A percentile compares a stretch with the other conserved stretches of the same genome.
These are phyloP conservation scores for Nemania abortiva DNA, from an alignment of 2,329 filamentous ascomycete genomes.

Conservation along the genomic window DNA sequence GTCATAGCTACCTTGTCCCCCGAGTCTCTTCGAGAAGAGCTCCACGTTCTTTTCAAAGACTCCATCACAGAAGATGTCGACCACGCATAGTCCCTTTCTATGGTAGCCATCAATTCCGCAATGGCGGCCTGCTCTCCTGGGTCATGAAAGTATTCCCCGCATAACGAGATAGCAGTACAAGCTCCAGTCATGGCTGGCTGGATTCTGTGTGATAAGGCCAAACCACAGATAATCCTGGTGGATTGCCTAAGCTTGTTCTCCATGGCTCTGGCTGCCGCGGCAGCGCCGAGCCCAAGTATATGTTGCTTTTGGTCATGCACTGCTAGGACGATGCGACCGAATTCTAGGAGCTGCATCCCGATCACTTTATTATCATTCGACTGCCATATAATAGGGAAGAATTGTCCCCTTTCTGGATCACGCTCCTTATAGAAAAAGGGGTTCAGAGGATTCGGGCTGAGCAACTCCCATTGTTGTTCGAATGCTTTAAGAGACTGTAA, in stretches of 20 bases:
- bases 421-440: constrained; percentile 12
- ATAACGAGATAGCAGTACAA: constrained; percentile 10
- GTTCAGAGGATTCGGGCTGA: not conserved
- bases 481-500: constrained; percentile 5
- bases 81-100: constrained; percentile 16
- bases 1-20: no score
- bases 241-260: constrained; percentile 1
- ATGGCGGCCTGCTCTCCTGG: constrained; percentile 9
- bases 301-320: not conserved
- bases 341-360: constrained; percentile 13
- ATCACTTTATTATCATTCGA: not conserved
- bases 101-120: constrained; percentile 1
- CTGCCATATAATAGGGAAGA: constrained; percentile 13
- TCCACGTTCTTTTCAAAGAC: not conserved
- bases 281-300: constrained; percentile 6
- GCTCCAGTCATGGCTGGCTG: constrained; percentile 11
- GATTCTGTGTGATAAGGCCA: constrained; percentile 15
- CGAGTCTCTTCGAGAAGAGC: not conserved
- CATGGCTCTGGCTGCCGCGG: constrained; percentile 2
- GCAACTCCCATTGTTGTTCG: constrained; percentile 4
- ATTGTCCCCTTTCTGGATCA: constrained; percentile 7
- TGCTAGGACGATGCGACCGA: constrained; percentile 7
- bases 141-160: constrained; percentile 7
- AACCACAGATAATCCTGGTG: constrained; percentile 6
- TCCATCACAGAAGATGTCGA: constrained; percentile 4